phyloP scores from a whole-genome alignment of 2,329 filamentous ascomycete genomes.

The Botrytis elliptica region DNA sequence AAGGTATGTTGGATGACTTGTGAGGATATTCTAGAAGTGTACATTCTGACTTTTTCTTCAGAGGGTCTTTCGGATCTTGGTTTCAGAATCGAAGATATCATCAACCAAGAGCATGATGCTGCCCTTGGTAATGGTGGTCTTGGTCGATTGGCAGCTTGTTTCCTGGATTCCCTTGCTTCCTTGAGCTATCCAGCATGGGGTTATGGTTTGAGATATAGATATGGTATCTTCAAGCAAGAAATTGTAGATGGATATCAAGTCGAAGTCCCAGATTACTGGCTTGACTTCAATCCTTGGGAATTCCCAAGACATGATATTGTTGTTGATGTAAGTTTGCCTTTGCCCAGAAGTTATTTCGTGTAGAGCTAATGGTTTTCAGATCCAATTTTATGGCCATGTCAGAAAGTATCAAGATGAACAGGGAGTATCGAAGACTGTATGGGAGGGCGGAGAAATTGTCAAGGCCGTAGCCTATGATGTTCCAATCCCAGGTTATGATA shows the following conservation, averaged over 20 bases:
- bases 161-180: slow-evolving; percentile 92
- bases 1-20: slow-evolving; percentile 52
- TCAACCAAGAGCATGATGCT: slow-evolving; percentile 92
- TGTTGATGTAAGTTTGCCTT: slow-evolving; percentile 63
- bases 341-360: slow-evolving; percentile 35
- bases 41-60: slow-evolving; percentile 41
- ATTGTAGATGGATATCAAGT: slow-evolving; percentile 98
- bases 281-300: slow-evolving; percentile 99
- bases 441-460: slow-evolving; percentile 93
- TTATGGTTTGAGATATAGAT: slow-evolving; percentile 91
- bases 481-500: slow-evolving; percentile 85
- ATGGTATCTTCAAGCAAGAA: slow-evolving; percentile 99
- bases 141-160: slow-evolving; percentile 91
- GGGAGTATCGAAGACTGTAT: slow-evolving; percentile 72
- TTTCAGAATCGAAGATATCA: slow-evolving; percentile 95
- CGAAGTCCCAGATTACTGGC: slow-evolving; percentile 97
- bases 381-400: slow-evolving; percentile 92
- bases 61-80: slow-evolving; percentile 85
- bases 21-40: slow-evolving; percentile 62
- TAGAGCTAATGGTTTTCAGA: slow-evolving; percentile 41
- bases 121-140: slow-evolving; percentile 95
- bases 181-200: slow-evolving; percentile 97
- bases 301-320: slow-evolving; percentile 94
- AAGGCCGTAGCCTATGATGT: slow-evolving; percentile 93
- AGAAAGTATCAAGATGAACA: slow-evolving; percentile 70